phyloP scores from a whole-genome alignment of 345 rosid species.

The Hypericum perforatum region DNA sequence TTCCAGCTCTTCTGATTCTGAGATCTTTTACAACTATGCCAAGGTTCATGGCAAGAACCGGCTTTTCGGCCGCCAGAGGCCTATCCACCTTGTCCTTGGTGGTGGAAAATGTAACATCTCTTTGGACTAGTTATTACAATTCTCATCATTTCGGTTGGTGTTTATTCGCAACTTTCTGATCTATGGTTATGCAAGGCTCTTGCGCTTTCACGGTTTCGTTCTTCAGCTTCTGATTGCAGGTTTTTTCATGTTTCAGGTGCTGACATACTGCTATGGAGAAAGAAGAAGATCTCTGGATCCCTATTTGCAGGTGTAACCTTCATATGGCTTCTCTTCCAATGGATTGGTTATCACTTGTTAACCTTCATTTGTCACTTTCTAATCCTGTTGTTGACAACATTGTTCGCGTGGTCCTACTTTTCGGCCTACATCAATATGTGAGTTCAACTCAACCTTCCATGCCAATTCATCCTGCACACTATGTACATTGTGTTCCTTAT shows the following conservation, averaged over 20 bases:
- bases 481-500: too few species aligned
- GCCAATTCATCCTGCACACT: too few species aligned
- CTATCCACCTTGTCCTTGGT: constrained; percentile 35
- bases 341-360: constrained; percentile 18
- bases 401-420: constrained; percentile 19
- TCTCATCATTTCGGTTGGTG: too few species aligned
- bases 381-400: constrained; percentile 6
- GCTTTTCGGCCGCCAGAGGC: constrained; percentile 34
- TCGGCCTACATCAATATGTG: constrained; percentile 19
- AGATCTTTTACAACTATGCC: constrained; percentile 5
- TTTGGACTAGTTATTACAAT: too few species aligned
- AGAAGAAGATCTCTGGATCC: constrained; percentile 13
- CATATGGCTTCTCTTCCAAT: constrained; percentile 18
- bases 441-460: not conserved
- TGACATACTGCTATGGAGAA: constrained; percentile 20
- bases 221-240: not conserved
- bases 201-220: not conserved
- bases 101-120: constrained; percentile 28
- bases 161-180: too few species aligned
- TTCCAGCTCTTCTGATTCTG: constrained; percentile 25
- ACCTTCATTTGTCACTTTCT: constrained; percentile 21
- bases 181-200: not conserved
- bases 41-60: constrained; percentile 18
- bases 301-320: constrained; percentile 12
- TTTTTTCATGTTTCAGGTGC: constrained; percentile 10